Base-by-base conservation (phyloP, 495 filamentous ascomycete genomes). In the Xanthoparmelia taractica region DNA sequence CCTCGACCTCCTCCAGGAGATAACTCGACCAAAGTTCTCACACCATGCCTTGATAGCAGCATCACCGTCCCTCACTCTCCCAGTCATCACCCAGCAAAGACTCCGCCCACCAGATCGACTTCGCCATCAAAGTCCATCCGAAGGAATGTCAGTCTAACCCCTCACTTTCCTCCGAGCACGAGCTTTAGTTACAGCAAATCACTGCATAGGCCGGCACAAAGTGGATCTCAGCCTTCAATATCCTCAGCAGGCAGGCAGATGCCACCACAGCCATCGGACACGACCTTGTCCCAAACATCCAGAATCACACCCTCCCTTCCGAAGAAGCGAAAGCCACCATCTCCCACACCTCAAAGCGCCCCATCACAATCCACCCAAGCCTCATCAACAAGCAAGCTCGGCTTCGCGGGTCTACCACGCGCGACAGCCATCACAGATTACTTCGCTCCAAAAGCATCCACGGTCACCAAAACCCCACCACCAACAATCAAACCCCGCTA, bases 381-480 rank as follows among this genome's bases (percentile, higher is more conserved):
- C 27, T 54, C 27, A 18, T 18, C 50, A 20, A 31, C 27, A 33
- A 33, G 25, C 38, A 29, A 20, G 6, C 10, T 27, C 38, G 40
- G 4, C n/a, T 33, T 63, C 4, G 41, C 29, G 13, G 38, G 38
- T 15, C 37, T 63, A 1, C 23, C 29, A 17, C 50, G 23, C 0
- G 43, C 60, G 4, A 63, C 56, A 8, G 17, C 57, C 15, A 63
- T 63, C 27, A 47, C 50, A 8, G 43, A 57, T 8, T 63, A 34
- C 60, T 63, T 63, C 6, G n/a, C 23, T 8, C 59, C 59, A n/a
- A 10, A 60, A 60, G 27, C 8, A 8, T 0, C 13, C 59, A 20
- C 1, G n/a, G n/a, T 38, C 1, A 11, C 47, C 20, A 50, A 50
- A n/a, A n/a, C n/a, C n/a, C n/a, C n/a, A 27, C 12, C 23, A 29